Base-by-base conservation (phyloP, 768 basidiomycete species). In the Candolleomyces efflorescens region DNA sequence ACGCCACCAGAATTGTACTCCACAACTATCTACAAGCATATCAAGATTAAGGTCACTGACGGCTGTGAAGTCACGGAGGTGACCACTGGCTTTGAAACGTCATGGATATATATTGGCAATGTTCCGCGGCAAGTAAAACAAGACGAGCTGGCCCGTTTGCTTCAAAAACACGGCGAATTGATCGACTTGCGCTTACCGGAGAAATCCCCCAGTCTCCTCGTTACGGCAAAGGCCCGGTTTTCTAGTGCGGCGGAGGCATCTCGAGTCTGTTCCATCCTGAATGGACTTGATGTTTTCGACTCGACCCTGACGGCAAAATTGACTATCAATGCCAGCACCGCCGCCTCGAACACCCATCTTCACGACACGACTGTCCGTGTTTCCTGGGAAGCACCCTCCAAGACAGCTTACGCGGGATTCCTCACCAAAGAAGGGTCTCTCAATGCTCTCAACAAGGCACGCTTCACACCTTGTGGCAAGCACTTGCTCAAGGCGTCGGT, bases 11-110 rank as follows among this genome's bases (percentile, higher is more conserved):
- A 57, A 56, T 24, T 44, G 26, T 37, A 44, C 10, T 43, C 54
- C 13, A 45, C 46, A 5, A 11, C 38, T 11, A 36, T 60, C 6
- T 75, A 83, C 43, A 80, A 84, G 38, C 79, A 86, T 54, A 84
- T 80, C 20, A 77, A 73, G 52, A 79, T 86, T 18, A 79, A 74
- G 20, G 73, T 90, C 47, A 79, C 80, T 27, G 67, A 81, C 0
- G 90, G 90, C 0, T 87, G 90, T 50, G 90, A 93, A 62, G 84
- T 63, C 27, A 44, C 49, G 3, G 53, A 57, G 2, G 17, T 90
- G 47, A 79, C 79, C 32, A 67, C 81, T 0, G 90, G 91, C 0
- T 88, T 90, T 43, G 90, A 93, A 63, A 85, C 85, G 0, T 80
- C 78, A 5, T 83, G 82, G 74, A 64, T 91, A 9, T 71, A 77